Evolutionary conservation across 2,329 filamentous ascomycete species (phyloP).

Genomic region (Scleromitrula shiraiana): DNA sequence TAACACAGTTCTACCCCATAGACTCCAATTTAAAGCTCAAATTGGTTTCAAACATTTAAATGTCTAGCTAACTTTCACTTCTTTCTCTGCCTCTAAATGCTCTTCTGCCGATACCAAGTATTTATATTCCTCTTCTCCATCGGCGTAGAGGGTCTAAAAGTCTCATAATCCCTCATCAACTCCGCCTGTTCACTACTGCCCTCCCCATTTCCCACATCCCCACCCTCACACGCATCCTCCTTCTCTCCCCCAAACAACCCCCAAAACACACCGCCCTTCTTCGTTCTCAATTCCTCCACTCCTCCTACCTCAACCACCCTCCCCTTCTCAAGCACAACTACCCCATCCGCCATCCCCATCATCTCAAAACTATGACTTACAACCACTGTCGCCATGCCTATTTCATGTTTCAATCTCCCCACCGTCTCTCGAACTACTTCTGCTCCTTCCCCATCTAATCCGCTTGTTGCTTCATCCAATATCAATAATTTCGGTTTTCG

Average conservation of each 20-base stretch:
- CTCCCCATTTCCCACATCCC: conserved; percentile 1
- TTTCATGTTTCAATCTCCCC: conserved; percentile 37
- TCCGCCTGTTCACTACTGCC: not conserved
- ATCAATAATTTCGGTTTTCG: conserved; percentile 65
- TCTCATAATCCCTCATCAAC: not conserved
- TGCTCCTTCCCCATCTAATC: conserved; percentile 64
- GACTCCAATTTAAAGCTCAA: too few relatives aligned
- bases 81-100: too few relatives aligned
- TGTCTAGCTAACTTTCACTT: too few relatives aligned
- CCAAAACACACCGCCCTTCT: conserved; percentile 19
- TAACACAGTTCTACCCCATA: too few relatives aligned
- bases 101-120: too few relatives aligned
- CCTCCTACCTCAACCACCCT: conserved; percentile 59
- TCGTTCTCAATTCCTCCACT: conserved; percentile 49
- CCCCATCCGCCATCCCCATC: conserved; percentile 71
- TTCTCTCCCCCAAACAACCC: conserved; percentile 15
- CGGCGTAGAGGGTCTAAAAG: not conserved
- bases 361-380: conserved; percentile 79
- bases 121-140: not conserved
- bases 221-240: not conserved
- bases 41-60: too few relatives aligned
- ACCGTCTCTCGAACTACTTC: conserved; percentile 57
- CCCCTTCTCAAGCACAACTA: conserved; percentile 66
- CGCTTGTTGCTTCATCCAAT: conserved; percentile 80
- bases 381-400: conserved; percentile 60